Evolutionary conservation across 192 early-diverging fungal genomes (phyloP), one percentile per base, ranked within the genome.

Genomic region (Pecoramyces ruminantium): DNA sequence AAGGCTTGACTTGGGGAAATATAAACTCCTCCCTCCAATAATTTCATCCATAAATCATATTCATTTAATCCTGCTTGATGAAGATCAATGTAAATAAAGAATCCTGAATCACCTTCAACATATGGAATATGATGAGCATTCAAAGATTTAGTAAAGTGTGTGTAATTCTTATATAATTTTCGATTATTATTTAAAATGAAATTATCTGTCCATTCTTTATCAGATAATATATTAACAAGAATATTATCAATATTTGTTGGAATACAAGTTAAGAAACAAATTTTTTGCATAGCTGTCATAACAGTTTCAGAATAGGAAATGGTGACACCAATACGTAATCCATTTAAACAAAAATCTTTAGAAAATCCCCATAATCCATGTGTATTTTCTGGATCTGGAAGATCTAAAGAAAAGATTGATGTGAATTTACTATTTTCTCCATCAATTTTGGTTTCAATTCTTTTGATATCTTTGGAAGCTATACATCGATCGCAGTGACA

Each of bases 321-420:
- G 1, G 78, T 38, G 25, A 80, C 14, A 30, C 29, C 78, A n/a
- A 29, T 39, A n/a, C 81, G 18, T 77, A 78, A 30, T 8, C 29
- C 42, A 80, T 29, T 29, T 34, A 93, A 83, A 28, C 90, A 87
- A 88, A 96, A 95, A 84, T 94, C 95, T 85, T 96, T 96, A 82
- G 92, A 93, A 80, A 96, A 83, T 27, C 92, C 90, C 85, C 95
- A 95, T 30, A 95, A 81, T 28, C 94, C 88, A 79, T 95, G 90
- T 18, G 92, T 87, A 28, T 87, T 80, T 0, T 86, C 80, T 51
- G 92, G 91, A 78, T 93, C 92, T 39, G 92, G 92, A 77, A 88
- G 87, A 9, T 81, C 78, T 79, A 92, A 81, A 34, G 89, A 86
- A 28, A 93, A 84, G 1, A 92, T 86, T 3, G 92, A 93, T 30